These are phyloP conservation scores for Trichoderma sp. DNA, from an alignment of 2,329 filamentous ascomycete genomes.

Conservation along the genomic window DNA sequence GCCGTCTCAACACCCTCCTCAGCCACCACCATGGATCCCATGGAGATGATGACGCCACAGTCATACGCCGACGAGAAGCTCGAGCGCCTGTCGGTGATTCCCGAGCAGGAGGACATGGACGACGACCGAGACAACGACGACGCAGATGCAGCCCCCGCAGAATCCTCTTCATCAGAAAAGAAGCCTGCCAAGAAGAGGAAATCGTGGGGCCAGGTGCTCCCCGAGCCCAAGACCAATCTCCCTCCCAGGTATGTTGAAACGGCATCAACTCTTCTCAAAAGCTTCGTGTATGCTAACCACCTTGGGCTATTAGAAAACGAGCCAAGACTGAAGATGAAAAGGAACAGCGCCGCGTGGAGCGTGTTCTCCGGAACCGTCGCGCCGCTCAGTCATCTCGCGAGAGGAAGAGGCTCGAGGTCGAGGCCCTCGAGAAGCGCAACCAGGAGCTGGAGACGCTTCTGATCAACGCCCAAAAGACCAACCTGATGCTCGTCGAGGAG, in stretches of 20 bases:
- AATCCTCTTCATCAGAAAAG: conserved; percentile 52
- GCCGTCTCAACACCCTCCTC: conserved; percentile 37
- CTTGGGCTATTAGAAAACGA: conserved; percentile 66
- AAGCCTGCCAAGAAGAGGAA: conserved; percentile 91
- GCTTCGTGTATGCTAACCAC: conserved; percentile 30
- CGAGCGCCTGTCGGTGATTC: conserved; percentile 30
- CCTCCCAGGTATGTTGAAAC: conserved; percentile 70
- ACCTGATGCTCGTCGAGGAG: conserved; percentile 52
- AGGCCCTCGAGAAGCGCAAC: conserved; percentile 78
- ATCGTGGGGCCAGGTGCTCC: conserved; percentile 97
- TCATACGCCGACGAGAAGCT: conserved; percentile 41
- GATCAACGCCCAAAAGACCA: conserved; percentile 58
- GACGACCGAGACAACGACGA: background rate
- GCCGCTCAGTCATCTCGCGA: conserved; percentile 96
- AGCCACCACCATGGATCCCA: conserved; percentile 45
- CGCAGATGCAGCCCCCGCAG: background rate
- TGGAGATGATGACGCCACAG: conserved; percentile 54
- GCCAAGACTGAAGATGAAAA: conserved; percentile 99
- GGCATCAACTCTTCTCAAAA: background rate
- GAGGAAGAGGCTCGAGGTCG: conserved; percentile 84
- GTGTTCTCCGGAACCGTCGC: conserved; percentile 92
- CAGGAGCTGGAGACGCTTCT: conserved; percentile 68
- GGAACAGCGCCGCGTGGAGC: conserved; percentile 95
- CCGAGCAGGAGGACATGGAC: conserved; percentile 29
- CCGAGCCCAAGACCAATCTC: conserved; percentile 93